Percentiles rank a stretch among this genome's conserved stretches.
phyloP scores from a whole-genome alignment of 202 grass and related monocot genomes.

The Digitaria exilis region DNA sequence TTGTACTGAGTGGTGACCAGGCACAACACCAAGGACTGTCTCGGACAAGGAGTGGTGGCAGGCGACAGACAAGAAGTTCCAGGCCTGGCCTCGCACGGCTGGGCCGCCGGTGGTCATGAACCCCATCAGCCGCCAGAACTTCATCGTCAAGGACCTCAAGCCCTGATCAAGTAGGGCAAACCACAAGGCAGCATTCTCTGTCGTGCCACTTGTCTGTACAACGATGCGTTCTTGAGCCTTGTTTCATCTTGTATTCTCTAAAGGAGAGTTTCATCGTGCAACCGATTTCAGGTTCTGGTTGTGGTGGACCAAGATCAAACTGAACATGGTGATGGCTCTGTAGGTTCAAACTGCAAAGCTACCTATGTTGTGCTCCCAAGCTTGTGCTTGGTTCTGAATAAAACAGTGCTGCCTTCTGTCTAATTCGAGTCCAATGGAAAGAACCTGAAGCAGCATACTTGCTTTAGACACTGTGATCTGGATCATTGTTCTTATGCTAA shows the following conservation, averaged over 20 bases:
- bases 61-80: slow-evolving; percentile 77
- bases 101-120: slow-evolving; percentile 93
- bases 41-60: slow-evolving; percentile 81
- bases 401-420: not conserved
- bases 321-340: not conserved
- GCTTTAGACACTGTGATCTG: slow-evolving; percentile 25
- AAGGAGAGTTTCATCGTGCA: not conserved
- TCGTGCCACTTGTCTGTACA: not conserved
- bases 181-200: not conserved
- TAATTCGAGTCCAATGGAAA: not conserved
- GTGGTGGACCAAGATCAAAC: not conserved
- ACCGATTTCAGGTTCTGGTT: not conserved
- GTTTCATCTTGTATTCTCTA: not conserved
- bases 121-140: slow-evolving; percentile 92
- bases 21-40: slow-evolving; percentile 72
- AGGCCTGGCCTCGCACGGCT: slow-evolving; percentile 83
- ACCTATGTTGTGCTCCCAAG: not conserved
- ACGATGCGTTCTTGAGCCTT: not conserved
- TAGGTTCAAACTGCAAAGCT: not conserved
- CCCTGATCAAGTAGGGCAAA: slow-evolving; percentile 31
- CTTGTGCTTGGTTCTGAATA: slow-evolving; percentile 29
- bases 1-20: slow-evolving; percentile 43
- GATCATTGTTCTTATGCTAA: not conserved
- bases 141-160: slow-evolving; percentile 74
- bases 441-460: not conserved